Percentiles rank a stretch among this genome's conserved stretches.
phyloP scores from a whole-genome alignment of 257 asterid species.

The Linaria vulgaris region DNA sequence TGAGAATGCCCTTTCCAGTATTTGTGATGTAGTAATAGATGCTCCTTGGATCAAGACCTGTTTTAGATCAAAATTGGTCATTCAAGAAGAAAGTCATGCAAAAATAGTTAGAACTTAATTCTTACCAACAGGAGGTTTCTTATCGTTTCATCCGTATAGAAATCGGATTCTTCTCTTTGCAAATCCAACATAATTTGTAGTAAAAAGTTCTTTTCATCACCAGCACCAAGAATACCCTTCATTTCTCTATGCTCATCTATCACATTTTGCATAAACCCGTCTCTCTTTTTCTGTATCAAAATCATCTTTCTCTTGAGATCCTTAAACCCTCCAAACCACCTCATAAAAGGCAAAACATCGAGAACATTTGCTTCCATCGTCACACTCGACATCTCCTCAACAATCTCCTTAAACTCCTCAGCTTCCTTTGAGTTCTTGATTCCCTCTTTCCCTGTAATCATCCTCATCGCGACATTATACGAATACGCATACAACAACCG shows the following conservation, averaged over 20 bases:
- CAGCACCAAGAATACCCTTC: background rate
- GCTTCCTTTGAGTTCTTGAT: slow-evolving; percentile 21
- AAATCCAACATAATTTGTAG: slow-evolving; percentile 28
- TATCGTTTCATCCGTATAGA: slow-evolving; percentile 32
- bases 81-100: background rate
- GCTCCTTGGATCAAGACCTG: slow-evolving; percentile 45
- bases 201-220: slow-evolving; percentile 17
- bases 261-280: slow-evolving; percentile 31
- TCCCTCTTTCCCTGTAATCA: slow-evolving; percentile 28
- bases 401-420: slow-evolving; percentile 26
- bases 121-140: slow-evolving; percentile 37
- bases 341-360: slow-evolving; percentile 36
- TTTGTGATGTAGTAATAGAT: slow-evolving; percentile 33
- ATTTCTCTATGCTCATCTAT: slow-evolving; percentile 16
- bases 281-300: slow-evolving; percentile 34
- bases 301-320: slow-evolving; percentile 28
- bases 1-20: slow-evolving; percentile 44
- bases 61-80: background rate
- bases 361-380: slow-evolving; percentile 33
- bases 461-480: slow-evolving; percentile 27
- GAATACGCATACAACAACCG: slow-evolving; percentile 20
- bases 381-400: slow-evolving; percentile 37
- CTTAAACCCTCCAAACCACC: slow-evolving; percentile 33
- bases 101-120: background rate
- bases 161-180: slow-evolving; percentile 32